These are phyloP conservation scores for Tolypocladium ophioglossoides DNA, from an alignment of 2,329 filamentous ascomycete species.

Conservation along the genomic window DNA sequence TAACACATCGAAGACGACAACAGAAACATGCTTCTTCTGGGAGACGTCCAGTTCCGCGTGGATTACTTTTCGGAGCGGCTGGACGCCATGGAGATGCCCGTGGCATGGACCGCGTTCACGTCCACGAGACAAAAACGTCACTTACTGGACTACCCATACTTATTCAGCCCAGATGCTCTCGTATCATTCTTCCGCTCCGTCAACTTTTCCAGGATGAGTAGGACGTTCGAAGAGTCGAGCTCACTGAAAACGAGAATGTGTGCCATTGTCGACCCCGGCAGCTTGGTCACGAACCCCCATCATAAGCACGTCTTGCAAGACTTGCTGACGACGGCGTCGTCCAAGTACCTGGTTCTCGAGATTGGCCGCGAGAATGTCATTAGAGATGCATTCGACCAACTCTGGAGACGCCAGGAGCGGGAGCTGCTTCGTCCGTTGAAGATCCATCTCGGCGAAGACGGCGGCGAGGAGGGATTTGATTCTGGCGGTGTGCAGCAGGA, in stretches of 20 bases:
- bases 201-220: constrained; percentile 80
- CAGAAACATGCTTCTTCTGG: constrained; percentile 52
- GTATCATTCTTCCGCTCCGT: constrained; percentile 81
- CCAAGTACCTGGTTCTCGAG: constrained; percentile 60
- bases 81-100: constrained; percentile 63
- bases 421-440: constrained; percentile 81
- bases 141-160: constrained; percentile 67
- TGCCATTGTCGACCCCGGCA: constrained; percentile 42
- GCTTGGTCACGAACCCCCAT: constrained; percentile 43
- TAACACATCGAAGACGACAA: constrained; percentile 41
- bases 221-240: constrained; percentile 60
- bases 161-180: constrained; percentile 63
- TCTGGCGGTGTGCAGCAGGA: constrained; percentile 94
- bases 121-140: constrained; percentile 57
- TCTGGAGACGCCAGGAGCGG: constrained; percentile 76
- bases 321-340: constrained; percentile 54
- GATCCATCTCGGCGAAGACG: constrained; percentile 72
- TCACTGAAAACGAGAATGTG: constrained; percentile 45
- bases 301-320: constrained; percentile 53
- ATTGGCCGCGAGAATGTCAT: constrained; percentile 59
- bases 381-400: constrained; percentile 69
- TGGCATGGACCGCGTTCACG: constrained; percentile 55
- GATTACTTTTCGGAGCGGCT: constrained; percentile 68
- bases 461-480: constrained; percentile 82
- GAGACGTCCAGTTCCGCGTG: constrained; percentile 60